Percentiles rank a stretch among this genome's conserved stretches.
These are phyloP conservation scores for Voacanga thouarsii DNA, from an alignment of 257 asterid genomes.

Conservation along the genomic window DNA sequence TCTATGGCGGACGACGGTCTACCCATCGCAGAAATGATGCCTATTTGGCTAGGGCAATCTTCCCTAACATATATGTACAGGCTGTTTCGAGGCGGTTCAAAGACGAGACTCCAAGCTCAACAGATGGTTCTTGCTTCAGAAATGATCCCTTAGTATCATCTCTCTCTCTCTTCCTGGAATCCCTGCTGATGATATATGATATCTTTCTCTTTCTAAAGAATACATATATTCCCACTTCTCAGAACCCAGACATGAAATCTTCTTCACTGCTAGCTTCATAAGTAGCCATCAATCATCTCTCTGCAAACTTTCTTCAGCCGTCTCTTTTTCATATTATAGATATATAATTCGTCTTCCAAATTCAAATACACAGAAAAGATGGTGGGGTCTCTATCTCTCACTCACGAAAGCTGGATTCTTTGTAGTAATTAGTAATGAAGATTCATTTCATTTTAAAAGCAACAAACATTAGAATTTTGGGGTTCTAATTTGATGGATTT, in stretches of 20 bases:
- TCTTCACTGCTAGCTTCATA: not conserved
- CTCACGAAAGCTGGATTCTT: not conserved
- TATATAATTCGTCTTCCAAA: too few species aligned
- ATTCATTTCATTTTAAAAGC: not conserved
- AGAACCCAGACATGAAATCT: not conserved
- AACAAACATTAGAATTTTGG: not conserved
- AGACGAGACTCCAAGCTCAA: too few species aligned
- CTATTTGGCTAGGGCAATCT: too few species aligned
- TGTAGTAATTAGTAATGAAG: not conserved
- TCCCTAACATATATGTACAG: too few species aligned
- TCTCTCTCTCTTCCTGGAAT: conserved; percentile 19
- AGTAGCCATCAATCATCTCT: not conserved
- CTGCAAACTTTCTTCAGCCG: not conserved
- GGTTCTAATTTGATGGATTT: not conserved
- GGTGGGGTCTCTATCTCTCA: conserved; percentile 37
- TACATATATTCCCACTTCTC: conserved; percentile 7
- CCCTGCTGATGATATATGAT: conserved; percentile 5
- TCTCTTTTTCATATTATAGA: not conserved
- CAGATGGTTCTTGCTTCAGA: too few species aligned
- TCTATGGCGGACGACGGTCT: too few species aligned
- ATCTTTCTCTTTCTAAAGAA: conserved; percentile 3
- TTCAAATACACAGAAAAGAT: conserved; percentile 13
- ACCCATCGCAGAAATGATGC: too few species aligned
- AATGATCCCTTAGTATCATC: not conserved
- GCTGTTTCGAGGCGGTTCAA: too few species aligned